Percentiles rank a stretch among this genome's conserved stretches.
These are phyloP conservation scores for Podospora pseudoanserina DNA, from an alignment of 495 filamentous ascomycete species.

Conservation along the genomic window DNA sequence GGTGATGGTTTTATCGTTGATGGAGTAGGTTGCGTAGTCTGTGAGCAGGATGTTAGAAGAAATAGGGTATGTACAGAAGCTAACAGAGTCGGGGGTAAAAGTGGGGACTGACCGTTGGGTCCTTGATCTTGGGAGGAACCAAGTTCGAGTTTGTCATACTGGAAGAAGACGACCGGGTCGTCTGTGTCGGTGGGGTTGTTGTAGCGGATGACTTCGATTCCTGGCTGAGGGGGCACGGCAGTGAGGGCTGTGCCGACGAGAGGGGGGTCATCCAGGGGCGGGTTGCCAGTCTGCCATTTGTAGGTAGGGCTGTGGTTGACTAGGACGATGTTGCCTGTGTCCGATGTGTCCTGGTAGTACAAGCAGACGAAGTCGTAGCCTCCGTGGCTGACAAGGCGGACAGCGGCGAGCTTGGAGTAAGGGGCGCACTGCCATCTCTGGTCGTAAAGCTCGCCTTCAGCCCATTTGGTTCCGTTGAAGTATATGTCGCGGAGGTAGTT, in stretches of 20 bases:
- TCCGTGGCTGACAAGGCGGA: not conserved
- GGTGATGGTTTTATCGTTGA: constrained; percentile 4
- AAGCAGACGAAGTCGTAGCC: constrained; percentile 5
- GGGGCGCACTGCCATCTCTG: constrained; percentile 5
- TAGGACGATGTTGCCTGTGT: constrained; percentile 5
- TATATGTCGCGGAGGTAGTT: constrained; percentile 12
- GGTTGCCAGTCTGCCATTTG: constrained; percentile 1
- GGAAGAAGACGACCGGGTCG: constrained; percentile 7
- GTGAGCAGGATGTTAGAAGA: not conserved
- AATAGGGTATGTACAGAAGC: not conserved
- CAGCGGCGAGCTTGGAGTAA: constrained; percentile 13
- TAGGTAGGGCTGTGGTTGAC: constrained; percentile 3
- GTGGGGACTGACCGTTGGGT: not conserved
- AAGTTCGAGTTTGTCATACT: constrained; percentile 9
- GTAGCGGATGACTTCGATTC: constrained; percentile 4
- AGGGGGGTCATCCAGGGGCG: constrained; percentile 8
- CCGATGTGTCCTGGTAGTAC: constrained; percentile 8
- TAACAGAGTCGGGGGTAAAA: not conserved
- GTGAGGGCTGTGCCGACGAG: constrained; percentile 7
- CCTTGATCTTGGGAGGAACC: constrained; percentile 10
- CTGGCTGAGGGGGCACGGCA: constrained; percentile 5
- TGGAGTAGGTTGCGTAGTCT: constrained; percentile 13
- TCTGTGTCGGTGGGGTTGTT: not conserved
- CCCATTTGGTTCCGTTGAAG: not conserved
- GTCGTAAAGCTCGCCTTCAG: constrained; percentile 1